Base-by-base conservation (phyloP, 441 rosid genomes). In the Gossypium laxum region DNA sequence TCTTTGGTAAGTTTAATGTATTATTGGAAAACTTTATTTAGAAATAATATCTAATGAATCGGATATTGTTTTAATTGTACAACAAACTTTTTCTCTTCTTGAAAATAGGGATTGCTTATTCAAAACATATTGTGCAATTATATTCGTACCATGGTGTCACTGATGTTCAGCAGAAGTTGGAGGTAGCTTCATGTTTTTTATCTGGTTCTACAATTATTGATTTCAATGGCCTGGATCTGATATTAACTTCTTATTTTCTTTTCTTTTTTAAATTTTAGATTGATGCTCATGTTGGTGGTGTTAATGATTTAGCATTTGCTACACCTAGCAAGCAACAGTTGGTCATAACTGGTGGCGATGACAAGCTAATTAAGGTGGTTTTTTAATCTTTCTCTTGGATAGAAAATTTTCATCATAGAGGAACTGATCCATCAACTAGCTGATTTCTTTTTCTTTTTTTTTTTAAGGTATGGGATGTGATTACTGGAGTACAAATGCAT, bases 281-380 rank as follows among this genome's bases (percentile, higher is more conserved):
- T 22, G 91, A 87, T 66, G 88, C 88, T 71, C 89, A 87, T 81
- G 72, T 74, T 43, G 91, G 89, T 21, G 83, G 84, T 12, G 87
- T 83, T 69, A 87, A 85, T 61, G 87, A 85, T 69, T 68, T 87
- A 72, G 85, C 87, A 34, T 87, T 85, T 72, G 70, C 86, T 7
- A 48, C 22, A 15, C 85, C 84, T 38, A 22, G 67, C 61, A 74
- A 79, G 63, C 75, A 80, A 74, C 78, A 75, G 21, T 51, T 75
- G 64, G 74, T 83, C 60, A 73, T 88, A 69, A 88, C 90, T 22
- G 85, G 88, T 21, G 90, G 91, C 12, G 87, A 84, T 74, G 91
- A 87, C 77, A 85, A 78, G 80, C 74, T 57, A 48, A 75, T 87
- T 19, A 85, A 84, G 91, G 91, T 87, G 69, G 76, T 48, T 57